These are phyloP conservation scores for Acacia acuminata DNA, from an alignment of 306 rosid species.

Conservation along the genomic window DNA sequence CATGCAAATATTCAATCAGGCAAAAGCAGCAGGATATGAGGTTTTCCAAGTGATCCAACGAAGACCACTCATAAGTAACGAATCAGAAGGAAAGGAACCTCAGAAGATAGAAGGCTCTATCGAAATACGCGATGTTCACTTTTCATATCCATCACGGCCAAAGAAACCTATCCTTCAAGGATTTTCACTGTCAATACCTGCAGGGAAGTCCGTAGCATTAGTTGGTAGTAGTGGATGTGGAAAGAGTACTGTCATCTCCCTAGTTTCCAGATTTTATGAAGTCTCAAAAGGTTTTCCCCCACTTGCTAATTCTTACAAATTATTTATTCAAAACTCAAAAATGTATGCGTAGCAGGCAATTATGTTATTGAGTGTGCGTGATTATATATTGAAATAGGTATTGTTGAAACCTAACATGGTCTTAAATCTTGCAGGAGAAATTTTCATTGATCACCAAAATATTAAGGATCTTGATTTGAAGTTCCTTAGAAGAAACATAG, in stretches of 20 bases:
- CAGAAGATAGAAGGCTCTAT: slow-evolving; percentile 52
- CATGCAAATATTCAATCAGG: slow-evolving; percentile 86
- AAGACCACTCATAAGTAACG: slow-evolving; percentile 56
- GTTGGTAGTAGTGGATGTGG: slow-evolving; percentile 98
- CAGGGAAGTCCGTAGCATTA: slow-evolving; percentile 75
- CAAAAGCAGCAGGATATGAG: slow-evolving; percentile 84
- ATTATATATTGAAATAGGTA: slow-evolving; percentile 12
- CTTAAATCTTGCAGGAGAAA: slow-evolving; percentile 52
- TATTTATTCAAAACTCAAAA: neutral
- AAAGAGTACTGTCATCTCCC: slow-evolving; percentile 85
- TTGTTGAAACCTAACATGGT: slow-evolving; percentile 22
- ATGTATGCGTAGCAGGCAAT: neutral
- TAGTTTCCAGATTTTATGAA: slow-evolving; percentile 78
- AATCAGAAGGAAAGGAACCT: slow-evolving; percentile 48
- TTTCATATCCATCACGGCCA: slow-evolving; percentile 78
- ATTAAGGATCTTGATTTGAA: slow-evolving; percentile 73
- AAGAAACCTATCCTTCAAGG: slow-evolving; percentile 67
- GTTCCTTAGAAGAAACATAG: slow-evolving; percentile 71
- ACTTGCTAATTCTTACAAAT: neutral
- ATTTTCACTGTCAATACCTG: slow-evolving; percentile 71
- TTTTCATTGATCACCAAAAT: slow-evolving; percentile 62
- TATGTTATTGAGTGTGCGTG: neutral
- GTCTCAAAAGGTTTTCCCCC: slow-evolving; percentile 55
- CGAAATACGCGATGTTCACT: slow-evolving; percentile 54
- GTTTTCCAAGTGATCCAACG: slow-evolving; percentile 79